Conservation (phyloP, 148 eudicot genomes). For the Chenopodium album region DNA sequence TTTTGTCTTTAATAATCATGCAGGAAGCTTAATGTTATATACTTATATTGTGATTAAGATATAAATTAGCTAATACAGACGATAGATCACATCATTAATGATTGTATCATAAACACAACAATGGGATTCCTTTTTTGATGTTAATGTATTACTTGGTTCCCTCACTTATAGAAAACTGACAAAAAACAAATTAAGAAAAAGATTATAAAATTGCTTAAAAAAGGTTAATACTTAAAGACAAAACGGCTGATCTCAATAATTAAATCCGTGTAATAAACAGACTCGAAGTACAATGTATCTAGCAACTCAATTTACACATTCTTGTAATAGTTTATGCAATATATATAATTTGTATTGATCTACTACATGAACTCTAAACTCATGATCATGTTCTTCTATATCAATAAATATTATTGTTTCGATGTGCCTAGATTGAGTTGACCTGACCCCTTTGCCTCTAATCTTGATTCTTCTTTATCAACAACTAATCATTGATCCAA, state of each 20-base stretch:
- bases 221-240: slow-evolving; percentile 10
- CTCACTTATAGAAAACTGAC: slow-evolving; percentile 21
- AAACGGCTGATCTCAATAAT: slow-evolving; percentile 18
- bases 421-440: slow-evolving; percentile 32
- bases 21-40: too few species aligned
- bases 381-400: background rate
- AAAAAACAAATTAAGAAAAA: slow-evolving; percentile 15
- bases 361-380: slow-evolving; percentile 1
- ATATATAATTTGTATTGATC: background rate
- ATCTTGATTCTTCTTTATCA: background rate
- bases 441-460: background rate
- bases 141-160: background rate
- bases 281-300: slow-evolving; percentile 26
- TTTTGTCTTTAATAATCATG: too few species aligned
- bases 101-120: slow-evolving; percentile 25
- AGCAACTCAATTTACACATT: slow-evolving; percentile 2
- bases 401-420: slow-evolving; percentile 6
- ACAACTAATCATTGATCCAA: slow-evolving; percentile 10
- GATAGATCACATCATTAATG: background rate
- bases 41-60: background rate
- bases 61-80: background rate
- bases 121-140: slow-evolving; percentile 16
- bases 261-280: slow-evolving; percentile 3
- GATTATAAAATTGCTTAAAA: background rate
- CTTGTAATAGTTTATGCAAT: background rate